Conservation (phyloP, 2,329 filamentous ascomycete species). For the Pseudovirgaria hyperparasitica region DNA sequence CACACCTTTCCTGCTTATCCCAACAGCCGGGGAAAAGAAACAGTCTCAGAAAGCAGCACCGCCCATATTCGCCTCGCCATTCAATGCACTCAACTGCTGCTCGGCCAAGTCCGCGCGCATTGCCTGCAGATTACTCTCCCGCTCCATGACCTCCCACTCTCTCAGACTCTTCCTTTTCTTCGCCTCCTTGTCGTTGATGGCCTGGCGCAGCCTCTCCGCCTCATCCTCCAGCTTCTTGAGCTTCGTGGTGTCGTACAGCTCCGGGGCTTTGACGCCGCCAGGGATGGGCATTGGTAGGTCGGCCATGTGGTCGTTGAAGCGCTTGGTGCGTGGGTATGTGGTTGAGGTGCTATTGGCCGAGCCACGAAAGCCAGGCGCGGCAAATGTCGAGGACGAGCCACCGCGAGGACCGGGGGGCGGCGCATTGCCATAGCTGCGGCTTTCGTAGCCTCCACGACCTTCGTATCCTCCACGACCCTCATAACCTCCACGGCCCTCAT, state of each 20-base stretch:
- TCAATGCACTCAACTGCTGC: slow-evolving; percentile 28
- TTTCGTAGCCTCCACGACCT: slow-evolving; percentile 16
- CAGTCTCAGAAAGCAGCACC: slow-evolving; percentile 20
- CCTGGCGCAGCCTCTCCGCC: slow-evolving; percentile 28
- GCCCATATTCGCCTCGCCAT: slow-evolving; percentile 25
- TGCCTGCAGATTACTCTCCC: slow-evolving; percentile 31
- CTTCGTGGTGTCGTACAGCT: slow-evolving; percentile 29
- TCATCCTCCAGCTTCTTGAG: slow-evolving; percentile 35
- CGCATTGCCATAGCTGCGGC: slow-evolving; percentile 12
- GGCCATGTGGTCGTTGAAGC: slow-evolving; percentile 30
- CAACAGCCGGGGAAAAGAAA: no score
- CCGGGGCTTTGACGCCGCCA: slow-evolving; percentile 31
- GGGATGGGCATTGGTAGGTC: slow-evolving; percentile 32
- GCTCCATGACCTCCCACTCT: slow-evolving; percentile 33
- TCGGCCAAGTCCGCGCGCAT: slow-evolving; percentile 35
- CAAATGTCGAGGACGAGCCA: slow-evolving; percentile 13
- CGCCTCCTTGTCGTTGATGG: slow-evolving; percentile 34
- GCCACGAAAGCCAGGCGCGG: slow-evolving; percentile 27
- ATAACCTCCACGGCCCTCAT: slow-evolving; percentile 11
- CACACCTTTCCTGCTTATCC: no score
- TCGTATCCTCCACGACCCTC: slow-evolving; percentile 19
- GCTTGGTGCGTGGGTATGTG: slow-evolving; percentile 34
- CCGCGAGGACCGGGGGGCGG: slow-evolving; percentile 16
- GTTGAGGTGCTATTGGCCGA: slow-evolving; percentile 29
- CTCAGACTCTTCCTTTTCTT: slow-evolving; percentile 28